Percentiles rank a stretch among this genome's conserved stretches.
These are phyloP conservation scores for Fulvia fulva DNA, from an alignment of 2,329 filamentous ascomycete species.

Conservation along the genomic window DNA sequence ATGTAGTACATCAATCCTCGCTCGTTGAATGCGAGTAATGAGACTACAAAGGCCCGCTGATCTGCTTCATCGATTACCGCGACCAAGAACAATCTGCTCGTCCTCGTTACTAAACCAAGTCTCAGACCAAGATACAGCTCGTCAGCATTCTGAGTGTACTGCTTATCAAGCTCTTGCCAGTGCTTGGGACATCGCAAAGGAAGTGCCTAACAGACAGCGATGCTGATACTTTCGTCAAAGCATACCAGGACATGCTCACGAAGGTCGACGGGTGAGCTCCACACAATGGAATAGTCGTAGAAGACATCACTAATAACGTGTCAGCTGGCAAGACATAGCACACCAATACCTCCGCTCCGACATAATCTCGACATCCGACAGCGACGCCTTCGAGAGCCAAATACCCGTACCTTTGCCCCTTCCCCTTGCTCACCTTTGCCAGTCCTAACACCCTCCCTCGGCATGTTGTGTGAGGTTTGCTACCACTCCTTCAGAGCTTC, in stretches of 20 bases:
- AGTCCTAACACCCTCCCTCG: too few relatives aligned
- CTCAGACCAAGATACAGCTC: too few relatives aligned
- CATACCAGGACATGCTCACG: constrained; percentile 5
- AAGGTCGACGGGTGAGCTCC: background rate
- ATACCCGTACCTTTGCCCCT: background rate
- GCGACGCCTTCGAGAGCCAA: constrained; percentile 6
- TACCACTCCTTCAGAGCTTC: background rate
- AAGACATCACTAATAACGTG: background rate
- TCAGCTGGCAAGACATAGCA: constrained; percentile 2
- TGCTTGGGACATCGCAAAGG: background rate
- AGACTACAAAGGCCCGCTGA: background rate
- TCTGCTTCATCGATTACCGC: background rate
- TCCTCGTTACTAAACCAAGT: background rate
- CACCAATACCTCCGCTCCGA: background rate
- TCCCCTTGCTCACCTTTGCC: too few relatives aligned
- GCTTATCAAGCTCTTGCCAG: background rate
- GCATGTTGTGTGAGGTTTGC: background rate
- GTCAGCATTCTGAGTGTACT: background rate
- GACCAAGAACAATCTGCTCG: background rate
- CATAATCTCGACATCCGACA: constrained; percentile 3
- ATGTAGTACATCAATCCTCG: background rate
- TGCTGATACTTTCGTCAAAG: constrained; percentile 3
- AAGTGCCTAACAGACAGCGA: constrained; percentile 3
- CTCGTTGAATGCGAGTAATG: background rate
- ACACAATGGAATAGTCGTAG: background rate